phyloP scores from a whole-genome alignment of 1,284 basidiomycete genomes.

The Salmacisia buchloeana region DNA sequence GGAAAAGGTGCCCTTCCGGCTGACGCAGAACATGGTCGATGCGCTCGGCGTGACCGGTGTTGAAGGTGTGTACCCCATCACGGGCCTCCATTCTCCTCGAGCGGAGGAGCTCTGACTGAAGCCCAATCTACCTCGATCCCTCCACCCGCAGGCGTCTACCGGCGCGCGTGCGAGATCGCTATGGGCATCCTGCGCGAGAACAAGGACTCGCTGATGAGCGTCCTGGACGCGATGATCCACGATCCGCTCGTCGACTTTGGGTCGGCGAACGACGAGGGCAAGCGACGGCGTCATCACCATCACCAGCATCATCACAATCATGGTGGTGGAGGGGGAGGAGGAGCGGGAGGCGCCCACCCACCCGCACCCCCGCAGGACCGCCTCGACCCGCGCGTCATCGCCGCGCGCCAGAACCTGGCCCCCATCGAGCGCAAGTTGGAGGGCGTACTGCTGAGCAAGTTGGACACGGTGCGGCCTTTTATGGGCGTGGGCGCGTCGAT shows the following conservation, averaged over 20 bases:
- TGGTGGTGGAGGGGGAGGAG: constrained; percentile 1
- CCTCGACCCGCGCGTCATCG: constrained; percentile 32
- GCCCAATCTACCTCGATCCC: too few species aligned
- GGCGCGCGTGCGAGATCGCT: constrained; percentile 85
- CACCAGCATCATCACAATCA: not conserved
- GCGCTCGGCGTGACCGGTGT: constrained; percentile 89
- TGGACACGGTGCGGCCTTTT: too few species aligned
- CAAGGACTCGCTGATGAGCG: constrained; percentile 89
- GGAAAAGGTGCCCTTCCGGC: constrained; percentile 87
- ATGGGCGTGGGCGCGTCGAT: too few species aligned
- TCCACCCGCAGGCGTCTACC: constrained; percentile 67
- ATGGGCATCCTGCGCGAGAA: constrained; percentile 81
- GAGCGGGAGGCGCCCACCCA: not conserved
- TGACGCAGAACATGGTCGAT: constrained; percentile 90
- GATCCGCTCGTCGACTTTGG: constrained; percentile 97
- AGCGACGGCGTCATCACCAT: not conserved
- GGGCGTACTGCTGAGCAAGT: constrained; percentile 29
- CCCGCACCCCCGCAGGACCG: constrained; percentile 3
- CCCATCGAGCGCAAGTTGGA: constrained; percentile 45
- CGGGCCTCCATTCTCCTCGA: too few species aligned
- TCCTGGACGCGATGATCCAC: constrained; percentile 94
- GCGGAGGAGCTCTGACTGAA: too few species aligned
- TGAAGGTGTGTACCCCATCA: constrained; percentile 67
- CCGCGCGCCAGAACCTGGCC: constrained; percentile 41
- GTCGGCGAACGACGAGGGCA: constrained; percentile 55